phyloP scores from a whole-genome alignment of 805 yeast genomes.

The Candida boidinii region DNA sequence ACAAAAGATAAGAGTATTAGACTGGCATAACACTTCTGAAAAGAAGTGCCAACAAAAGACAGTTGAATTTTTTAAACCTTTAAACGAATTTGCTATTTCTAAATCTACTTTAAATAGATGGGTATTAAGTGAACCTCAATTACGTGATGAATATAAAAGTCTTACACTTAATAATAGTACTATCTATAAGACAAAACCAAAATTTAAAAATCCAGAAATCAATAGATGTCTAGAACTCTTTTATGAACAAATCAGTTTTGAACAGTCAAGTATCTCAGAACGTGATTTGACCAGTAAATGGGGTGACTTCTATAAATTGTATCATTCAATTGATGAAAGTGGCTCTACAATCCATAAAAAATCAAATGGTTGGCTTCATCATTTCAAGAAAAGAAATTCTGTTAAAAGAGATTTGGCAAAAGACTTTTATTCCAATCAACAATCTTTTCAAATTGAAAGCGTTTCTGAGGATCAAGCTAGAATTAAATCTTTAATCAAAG shows the following conservation, averaged over 20 bases:
- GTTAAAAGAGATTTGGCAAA: slow-evolving; percentile 20
- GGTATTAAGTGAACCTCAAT: slow-evolving; percentile 24
- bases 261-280: slow-evolving; percentile 20
- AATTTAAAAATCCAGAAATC: slow-evolving; percentile 23
- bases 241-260: slow-evolving; percentile 28
- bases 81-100: slow-evolving; percentile 26
- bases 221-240: slow-evolving; percentile 27
- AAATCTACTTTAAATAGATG: slow-evolving; percentile 32
- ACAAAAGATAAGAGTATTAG: slow-evolving; percentile 26
- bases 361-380: slow-evolving; percentile 33
- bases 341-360: slow-evolving; percentile 7
- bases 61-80: slow-evolving; percentile 22
- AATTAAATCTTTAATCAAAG: slow-evolving; percentile 9
- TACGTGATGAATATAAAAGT: slow-evolving; percentile 21
- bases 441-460: background rate
- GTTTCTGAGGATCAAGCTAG: slow-evolving; percentile 17
- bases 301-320: slow-evolving; percentile 15
- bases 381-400: slow-evolving; percentile 26
- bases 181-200: slow-evolving; percentile 24
- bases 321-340: slow-evolving; percentile 9
- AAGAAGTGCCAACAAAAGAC: slow-evolving; percentile 27
- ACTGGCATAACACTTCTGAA: slow-evolving; percentile 26
- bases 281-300: slow-evolving; percentile 23
- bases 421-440: slow-evolving; percentile 13
- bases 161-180: slow-evolving; percentile 18